phyloP scores from a whole-genome alignment of 2,329 filamentous ascomycete genomes.

The Fusarium protoensiforme region DNA sequence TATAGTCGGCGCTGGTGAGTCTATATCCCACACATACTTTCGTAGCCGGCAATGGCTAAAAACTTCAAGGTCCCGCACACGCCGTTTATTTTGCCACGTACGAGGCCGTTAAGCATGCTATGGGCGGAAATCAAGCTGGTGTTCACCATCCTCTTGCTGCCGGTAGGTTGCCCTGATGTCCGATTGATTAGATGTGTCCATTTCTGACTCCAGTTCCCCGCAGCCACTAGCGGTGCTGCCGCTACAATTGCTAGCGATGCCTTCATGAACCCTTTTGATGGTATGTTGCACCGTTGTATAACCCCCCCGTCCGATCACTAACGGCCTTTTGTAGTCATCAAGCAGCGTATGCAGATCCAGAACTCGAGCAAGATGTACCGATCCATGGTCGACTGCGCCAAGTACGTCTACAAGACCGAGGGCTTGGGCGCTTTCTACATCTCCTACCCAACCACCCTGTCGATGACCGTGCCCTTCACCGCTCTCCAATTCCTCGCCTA shows the following conservation, averaged over 20 bases:
- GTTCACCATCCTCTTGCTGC: constrained; percentile 94
- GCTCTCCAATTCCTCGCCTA: constrained; percentile 98
- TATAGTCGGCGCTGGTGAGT: constrained; percentile 89
- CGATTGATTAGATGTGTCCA: background rate
- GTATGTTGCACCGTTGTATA: constrained; percentile 61
- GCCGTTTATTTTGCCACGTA: constrained; percentile 99
- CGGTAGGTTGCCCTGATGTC: constrained; percentile 64
- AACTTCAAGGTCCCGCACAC: constrained; percentile 84
- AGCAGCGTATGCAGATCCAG: constrained; percentile 99
- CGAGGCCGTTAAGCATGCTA: constrained; percentile 94
- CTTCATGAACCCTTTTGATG: constrained; percentile 99
- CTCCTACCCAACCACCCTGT: constrained; percentile 96
- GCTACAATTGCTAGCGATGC: constrained; percentile 98
- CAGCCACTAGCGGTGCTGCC: constrained; percentile 91
- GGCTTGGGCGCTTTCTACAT: constrained; percentile 95
- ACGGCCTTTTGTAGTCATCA: constrained; percentile 78
- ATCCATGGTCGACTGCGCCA: constrained; percentile 87
- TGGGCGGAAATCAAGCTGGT: constrained; percentile 89
- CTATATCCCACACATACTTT: constrained; percentile 25
- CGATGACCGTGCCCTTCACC: constrained; percentile 98
- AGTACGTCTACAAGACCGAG: constrained; percentile 86
- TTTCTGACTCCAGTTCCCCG: constrained; percentile 19
- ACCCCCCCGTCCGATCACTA: background rate
- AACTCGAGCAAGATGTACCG: constrained; percentile 89
- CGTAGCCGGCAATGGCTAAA: constrained; percentile 14